Conservation (phyloP, 1,284 basidiomycete species). For the Ceratorhiza oryzae-sativae region DNA sequence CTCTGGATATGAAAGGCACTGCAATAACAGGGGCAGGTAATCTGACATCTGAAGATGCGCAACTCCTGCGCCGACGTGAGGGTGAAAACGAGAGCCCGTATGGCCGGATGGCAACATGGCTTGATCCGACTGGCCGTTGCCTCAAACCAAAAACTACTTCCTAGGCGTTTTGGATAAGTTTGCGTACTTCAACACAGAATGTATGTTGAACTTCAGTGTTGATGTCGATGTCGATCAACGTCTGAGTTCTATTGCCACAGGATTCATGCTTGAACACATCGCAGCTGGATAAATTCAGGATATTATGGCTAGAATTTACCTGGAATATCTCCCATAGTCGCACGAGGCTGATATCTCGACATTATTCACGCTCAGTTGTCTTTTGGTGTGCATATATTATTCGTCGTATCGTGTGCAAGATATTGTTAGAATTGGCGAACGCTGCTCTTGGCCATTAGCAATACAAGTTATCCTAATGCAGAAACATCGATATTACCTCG, state of each 20-base stretch:
- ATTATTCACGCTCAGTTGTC: too few species aligned
- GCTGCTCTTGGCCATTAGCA: background rate
- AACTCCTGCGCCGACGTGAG: slow-evolving; percentile 20
- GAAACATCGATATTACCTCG: slow-evolving; percentile 1
- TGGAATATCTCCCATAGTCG: too few species aligned
- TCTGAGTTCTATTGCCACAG: too few species aligned
- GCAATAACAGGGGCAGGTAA: background rate
- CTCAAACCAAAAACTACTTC: background rate
- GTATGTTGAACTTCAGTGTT: too few species aligned
- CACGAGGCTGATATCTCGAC: too few species aligned
- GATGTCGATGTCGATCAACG: too few species aligned
- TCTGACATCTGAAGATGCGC: slow-evolving; percentile 15
- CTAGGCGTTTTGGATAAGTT: background rate
- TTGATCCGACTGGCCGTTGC: slow-evolving; percentile 24
- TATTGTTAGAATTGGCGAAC: too few species aligned
- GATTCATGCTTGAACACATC: too few species aligned
- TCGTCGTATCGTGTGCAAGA: background rate
- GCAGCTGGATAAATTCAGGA: too few species aligned
- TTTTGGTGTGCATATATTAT: too few species aligned
- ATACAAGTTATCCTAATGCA: background rate
- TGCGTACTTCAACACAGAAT: too few species aligned
- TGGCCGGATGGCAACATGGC: slow-evolving; percentile 35
- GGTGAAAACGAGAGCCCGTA: slow-evolving; percentile 29
- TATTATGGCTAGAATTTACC: too few species aligned
- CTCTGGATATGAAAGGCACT: slow-evolving; percentile 18